Percentiles rank a stretch among this genome's conserved stretches.
These are phyloP conservation scores for Pezicula carpinea DNA, from an alignment of 2,329 filamentous ascomycete genomes.

Conservation along the genomic window DNA sequence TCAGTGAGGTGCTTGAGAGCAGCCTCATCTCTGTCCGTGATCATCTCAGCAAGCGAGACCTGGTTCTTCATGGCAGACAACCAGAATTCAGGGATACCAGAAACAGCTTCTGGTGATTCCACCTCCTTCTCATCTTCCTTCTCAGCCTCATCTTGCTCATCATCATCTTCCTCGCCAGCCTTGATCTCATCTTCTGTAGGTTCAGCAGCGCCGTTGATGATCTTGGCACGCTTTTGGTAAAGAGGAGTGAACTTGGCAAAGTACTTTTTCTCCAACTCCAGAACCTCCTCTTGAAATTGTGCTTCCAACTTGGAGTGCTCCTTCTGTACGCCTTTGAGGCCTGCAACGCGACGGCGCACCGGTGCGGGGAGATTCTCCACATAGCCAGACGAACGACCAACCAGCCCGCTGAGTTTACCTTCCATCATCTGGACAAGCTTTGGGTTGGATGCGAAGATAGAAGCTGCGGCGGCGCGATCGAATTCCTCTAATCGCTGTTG, in stretches of 20 bases:
- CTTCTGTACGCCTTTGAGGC: constrained; percentile 96
- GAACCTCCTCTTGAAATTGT: constrained; percentile 96
- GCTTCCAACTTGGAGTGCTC: constrained; percentile 98
- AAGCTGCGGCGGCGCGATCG: constrained; percentile 80
- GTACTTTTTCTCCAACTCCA: constrained; percentile 99
- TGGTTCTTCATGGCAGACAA: constrained; percentile 99
- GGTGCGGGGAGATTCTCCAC: constrained; percentile 89
- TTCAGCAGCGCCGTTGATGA: constrained; percentile 83
- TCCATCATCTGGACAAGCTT: constrained; percentile 96
- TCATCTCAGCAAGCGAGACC: constrained; percentile 93
- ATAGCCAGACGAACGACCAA: constrained; percentile 94
- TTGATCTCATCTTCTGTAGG: constrained; percentile 83
- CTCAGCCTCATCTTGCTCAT: constrained; percentile 49
- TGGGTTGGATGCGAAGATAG: constrained; percentile 93
- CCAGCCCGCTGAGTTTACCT: constrained; percentile 86
- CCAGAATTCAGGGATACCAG: constrained; percentile 98
- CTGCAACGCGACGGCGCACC: constrained; percentile 89
- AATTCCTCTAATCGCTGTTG: constrained; percentile 66
- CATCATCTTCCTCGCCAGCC: constrained; percentile 75
- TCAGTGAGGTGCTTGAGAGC: constrained; percentile 87
- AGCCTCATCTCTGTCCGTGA: constrained; percentile 93
- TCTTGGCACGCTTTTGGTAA: constrained; percentile 89
- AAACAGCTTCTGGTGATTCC: constrained; percentile 46
- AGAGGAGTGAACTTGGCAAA: constrained; percentile 98
- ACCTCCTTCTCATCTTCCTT: constrained; percentile 41